Conservation (phyloP, 2,329 filamentous ascomycete genomes). For the Colletotrichum lini region DNA sequence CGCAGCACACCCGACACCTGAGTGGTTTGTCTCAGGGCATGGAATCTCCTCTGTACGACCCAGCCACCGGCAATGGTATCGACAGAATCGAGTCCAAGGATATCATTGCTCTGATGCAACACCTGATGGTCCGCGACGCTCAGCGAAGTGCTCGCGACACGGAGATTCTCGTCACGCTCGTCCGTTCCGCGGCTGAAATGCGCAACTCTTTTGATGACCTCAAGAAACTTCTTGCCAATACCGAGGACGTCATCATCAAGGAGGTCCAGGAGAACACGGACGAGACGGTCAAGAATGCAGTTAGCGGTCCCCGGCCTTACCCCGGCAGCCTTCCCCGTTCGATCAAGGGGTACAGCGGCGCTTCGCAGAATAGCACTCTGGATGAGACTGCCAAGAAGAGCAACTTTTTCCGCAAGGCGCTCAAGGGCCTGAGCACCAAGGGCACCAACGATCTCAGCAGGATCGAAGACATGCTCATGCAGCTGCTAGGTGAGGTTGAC, state of each 20-base stretch:
- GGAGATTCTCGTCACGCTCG: constrained; percentile 94
- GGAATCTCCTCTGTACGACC: constrained; percentile 90
- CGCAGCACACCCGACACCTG: constrained; percentile 76
- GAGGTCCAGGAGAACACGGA: constrained; percentile 91
- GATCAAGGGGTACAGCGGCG: constrained; percentile 60
- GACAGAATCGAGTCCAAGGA: constrained; percentile 96
- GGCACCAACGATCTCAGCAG: constrained; percentile 89
- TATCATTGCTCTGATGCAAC: constrained; percentile 97
- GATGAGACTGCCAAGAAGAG: constrained; percentile 84
- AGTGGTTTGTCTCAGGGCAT: constrained; percentile 95
- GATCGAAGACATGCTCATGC: constrained; percentile 93
- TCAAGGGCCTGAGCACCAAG: constrained; percentile 90
- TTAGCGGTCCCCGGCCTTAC: constrained; percentile 89
- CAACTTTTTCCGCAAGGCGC: constrained; percentile 93
- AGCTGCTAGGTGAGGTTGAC: constrained; percentile 93
- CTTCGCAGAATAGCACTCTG: constrained; percentile 67
- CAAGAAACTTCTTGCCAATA: constrained; percentile 91
- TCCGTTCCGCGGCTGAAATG: constrained; percentile 96
- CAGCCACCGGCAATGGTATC: constrained; percentile 87
- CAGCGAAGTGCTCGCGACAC: constrained; percentile 97
- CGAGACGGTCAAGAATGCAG: constrained; percentile 83
- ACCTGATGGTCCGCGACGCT: constrained; percentile 96
- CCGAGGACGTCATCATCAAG: constrained; percentile 90
- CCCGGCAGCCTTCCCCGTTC: constrained; percentile 76
- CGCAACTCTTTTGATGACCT: constrained; percentile 96